Evolutionary conservation across 1,139 yeast species (phyloP), one percentile per base, ranked within the genome.

Genomic region (Torulaspora pretoriensis): DNA sequence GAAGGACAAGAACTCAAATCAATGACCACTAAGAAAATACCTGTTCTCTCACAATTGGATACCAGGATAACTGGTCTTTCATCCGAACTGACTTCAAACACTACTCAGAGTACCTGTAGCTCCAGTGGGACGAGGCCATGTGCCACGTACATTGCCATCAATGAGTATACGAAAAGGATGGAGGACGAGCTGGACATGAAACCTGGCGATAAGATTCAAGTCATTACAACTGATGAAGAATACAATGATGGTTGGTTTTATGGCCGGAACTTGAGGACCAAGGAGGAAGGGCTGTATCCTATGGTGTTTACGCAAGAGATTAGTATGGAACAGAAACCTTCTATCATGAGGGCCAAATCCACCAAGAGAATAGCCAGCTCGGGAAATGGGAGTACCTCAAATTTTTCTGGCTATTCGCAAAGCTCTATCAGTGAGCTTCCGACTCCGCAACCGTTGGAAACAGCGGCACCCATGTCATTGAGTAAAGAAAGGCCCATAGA

Each of bases 211-310:
- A 82, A 80, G 53, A 75, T 94, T 45, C 94, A 89, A 63, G 89
- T 92, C 12, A 75, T 94, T 23, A 88, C 95, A 35, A 96, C 89
- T 64, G 99, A 92, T 66, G 78, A 82, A 51, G 97, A 87, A 59
- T 92, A 85, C 65, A 85, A 87, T 55, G 99, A 92, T 64, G 97
- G 97, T n/a, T 92, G 99, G 99, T 92, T 83, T 60, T 77, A 77
- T 83, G 96, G 97, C 8, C 81, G 82, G 51, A 89, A 90, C 56
- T 64, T 86, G 43, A 62, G 75, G 38, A 81, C 90, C 0, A 77
- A 77, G 40, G 75, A 78, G 48, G 89, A 86, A 8, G 98, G 98
- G 0, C 70, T 92, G 37, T 92, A 88, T 61, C 98, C 98, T 8
- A 85, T 83, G 59, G 78, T 88, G 9, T 92, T 90, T 62, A 86